phyloP scores from a whole-genome alignment of 331 rosid species.

The Acacia pycnantha region DNA sequence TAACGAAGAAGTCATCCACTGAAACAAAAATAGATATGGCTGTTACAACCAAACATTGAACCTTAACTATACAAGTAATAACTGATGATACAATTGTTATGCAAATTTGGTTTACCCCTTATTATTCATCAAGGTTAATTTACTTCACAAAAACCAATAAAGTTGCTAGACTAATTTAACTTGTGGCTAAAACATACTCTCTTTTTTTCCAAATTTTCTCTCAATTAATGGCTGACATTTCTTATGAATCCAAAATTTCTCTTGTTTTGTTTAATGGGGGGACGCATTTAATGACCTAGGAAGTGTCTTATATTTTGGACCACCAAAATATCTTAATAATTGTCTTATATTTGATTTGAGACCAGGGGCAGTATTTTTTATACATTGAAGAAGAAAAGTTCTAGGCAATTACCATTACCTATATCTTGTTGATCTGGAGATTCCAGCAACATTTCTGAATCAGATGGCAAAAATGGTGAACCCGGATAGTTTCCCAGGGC shows the following conservation, averaged over 20 bases:
- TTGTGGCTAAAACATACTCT: not conserved
- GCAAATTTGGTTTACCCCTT: not conserved
- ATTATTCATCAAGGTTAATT: not conserved
- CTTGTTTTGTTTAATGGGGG: not conserved
- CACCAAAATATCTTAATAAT: not conserved
- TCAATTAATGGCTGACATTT: not conserved
- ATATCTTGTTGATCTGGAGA: conserved; percentile 95
- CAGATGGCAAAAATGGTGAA: conserved; percentile 93
- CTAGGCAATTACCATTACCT: conserved; percentile 49
- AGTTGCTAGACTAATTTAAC: not conserved
- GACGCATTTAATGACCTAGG: not conserved
- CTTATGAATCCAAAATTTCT: not conserved
- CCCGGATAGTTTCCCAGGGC: conserved; percentile 93
- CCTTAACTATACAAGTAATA: not conserved
- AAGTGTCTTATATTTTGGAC: not conserved
- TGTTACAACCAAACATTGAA: conserved; percentile 14
- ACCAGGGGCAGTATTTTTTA: not conserved
- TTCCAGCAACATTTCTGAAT: conserved; percentile 89
- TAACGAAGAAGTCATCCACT: conserved; percentile 98
- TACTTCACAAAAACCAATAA: no score
- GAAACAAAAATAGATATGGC: conserved; percentile 34
- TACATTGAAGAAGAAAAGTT: not conserved
- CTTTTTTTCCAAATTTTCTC: not conserved
- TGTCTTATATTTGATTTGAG: not conserved
- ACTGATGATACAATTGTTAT: not conserved